A percentile compares a stretch with the other conserved stretches of the same genome.
These are phyloP conservation scores for Cicer chorassanicum DNA, from an alignment of 306 rosid species.

Conservation along the genomic window DNA sequence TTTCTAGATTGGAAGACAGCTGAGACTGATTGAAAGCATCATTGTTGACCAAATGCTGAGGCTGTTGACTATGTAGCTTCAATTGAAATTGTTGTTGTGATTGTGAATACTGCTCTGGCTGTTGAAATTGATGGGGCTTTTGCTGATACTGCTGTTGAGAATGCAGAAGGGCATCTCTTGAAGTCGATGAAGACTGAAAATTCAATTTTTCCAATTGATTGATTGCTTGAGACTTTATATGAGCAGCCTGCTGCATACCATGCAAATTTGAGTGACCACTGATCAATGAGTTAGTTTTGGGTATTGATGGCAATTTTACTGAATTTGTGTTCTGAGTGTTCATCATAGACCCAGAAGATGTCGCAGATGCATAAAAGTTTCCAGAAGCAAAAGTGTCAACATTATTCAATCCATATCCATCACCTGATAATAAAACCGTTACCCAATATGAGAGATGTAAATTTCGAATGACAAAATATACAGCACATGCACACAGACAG, in stretches of 20 bases:
- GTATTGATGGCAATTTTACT: conserved; percentile 61
- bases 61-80: conserved; percentile 71
- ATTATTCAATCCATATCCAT: conserved; percentile 72
- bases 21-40: conserved; percentile 72
- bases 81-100: conserved; percentile 62
- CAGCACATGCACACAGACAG: conserved; percentile 20
- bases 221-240: conserved; percentile 62
- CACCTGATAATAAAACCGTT: conserved; percentile 66
- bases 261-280: conserved; percentile 73
- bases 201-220: conserved; percentile 79
- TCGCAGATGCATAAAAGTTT: conserved; percentile 61
- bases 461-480: conserved; percentile 31
- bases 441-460: conserved; percentile 44
- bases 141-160: conserved; percentile 76
- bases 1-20: conserved; percentile 59
- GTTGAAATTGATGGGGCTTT: conserved; percentile 77
- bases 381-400: conserved; percentile 75
- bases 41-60: conserved; percentile 63
- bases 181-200: conserved; percentile 67
- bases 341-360: conserved; percentile 79
- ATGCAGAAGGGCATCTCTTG: conserved; percentile 65
- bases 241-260: conserved; percentile 65
- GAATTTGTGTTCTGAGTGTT: conserved; percentile 71
- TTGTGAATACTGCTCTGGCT: conserved; percentile 64
- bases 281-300: conserved; percentile 66